Evolutionary conservation across 306 rosid species (phyloP).

Genomic region (Arachis stenosperma): DNA sequence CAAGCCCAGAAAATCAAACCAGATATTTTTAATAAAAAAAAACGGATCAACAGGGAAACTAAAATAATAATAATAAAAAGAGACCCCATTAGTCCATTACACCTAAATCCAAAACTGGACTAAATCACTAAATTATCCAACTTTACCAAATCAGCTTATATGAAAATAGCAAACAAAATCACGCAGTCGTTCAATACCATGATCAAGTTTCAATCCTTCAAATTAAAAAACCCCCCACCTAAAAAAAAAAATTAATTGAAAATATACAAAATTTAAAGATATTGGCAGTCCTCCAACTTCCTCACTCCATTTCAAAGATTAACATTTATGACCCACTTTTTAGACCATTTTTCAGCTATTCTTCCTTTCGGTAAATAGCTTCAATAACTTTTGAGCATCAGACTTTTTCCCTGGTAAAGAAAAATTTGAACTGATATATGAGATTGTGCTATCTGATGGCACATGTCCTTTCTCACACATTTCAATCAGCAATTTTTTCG

Average conservation of each 20-base stretch:
- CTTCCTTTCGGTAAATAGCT: constrained; percentile 54
- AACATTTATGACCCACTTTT: constrained; percentile 12
- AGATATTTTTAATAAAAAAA: no score
- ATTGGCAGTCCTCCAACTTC: constrained; percentile 2
- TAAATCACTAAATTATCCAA: constrained; percentile 10
- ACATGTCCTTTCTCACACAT: constrained; percentile 73
- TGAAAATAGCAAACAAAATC: not conserved
- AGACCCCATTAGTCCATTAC: not conserved
- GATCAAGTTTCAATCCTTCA: constrained; percentile 15
- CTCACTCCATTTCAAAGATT: not conserved
- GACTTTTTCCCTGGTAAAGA: constrained; percentile 71
- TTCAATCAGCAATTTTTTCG: constrained; percentile 67
- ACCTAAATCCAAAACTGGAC: constrained; percentile 13
- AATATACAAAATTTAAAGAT: not conserved
- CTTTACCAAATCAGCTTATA: constrained; percentile 9
- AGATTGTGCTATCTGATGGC: constrained; percentile 70
- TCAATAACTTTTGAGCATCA: constrained; percentile 69
- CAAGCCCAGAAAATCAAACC: constrained; percentile 6
- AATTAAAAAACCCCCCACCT: not conserved
- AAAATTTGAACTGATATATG: constrained; percentile 62
- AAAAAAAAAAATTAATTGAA: not conserved
- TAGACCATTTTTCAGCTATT: constrained; percentile 44
- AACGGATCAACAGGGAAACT: no score
- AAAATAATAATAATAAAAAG: not conserved
- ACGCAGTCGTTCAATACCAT: not conserved